Evolutionary conservation across 164 flowering plant genomes (phyloP).

Genomic region (Magnolia changhungtana): DNA sequence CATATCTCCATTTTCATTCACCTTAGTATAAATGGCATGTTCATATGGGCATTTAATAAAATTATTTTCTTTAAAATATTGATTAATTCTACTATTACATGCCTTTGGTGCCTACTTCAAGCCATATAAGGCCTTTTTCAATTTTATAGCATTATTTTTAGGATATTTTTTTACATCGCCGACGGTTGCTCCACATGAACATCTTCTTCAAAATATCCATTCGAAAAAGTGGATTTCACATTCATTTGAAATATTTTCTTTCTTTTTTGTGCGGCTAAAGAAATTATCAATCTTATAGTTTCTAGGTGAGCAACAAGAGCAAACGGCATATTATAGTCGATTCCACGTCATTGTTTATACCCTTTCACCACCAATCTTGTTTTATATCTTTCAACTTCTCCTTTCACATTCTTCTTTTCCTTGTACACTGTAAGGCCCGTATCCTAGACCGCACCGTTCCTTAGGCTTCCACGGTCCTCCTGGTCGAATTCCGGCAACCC

Average conservation of each 20-base stretch:
- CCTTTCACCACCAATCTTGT: neutral
- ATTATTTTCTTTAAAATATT: neutral
- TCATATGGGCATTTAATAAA: neutral
- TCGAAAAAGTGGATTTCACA: neutral
- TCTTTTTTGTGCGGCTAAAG: neutral
- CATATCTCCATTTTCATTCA: neutral
- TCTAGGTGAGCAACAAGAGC: neutral
- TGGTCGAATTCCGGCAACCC: too few species aligned
- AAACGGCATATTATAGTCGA: neutral
- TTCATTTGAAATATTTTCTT: neutral
- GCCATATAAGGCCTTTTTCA: neutral
- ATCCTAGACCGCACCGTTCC: too few species aligned
- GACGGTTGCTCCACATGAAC: neutral
- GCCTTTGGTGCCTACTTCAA: neutral
- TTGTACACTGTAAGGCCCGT: too few species aligned
- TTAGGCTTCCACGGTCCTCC: too few species aligned
- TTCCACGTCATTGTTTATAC: neutral
- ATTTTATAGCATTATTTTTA: neutral
- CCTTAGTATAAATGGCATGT: neutral
- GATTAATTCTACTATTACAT: neutral
- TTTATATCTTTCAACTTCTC: neutral
- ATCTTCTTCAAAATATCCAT: neutral
- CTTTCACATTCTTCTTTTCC: neutral
- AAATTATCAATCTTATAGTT: neutral
- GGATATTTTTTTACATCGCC: neutral